Base-by-base conservation (phyloP, 2,329 filamentous ascomycete species). In the Fusarium keratoplasticum region DNA sequence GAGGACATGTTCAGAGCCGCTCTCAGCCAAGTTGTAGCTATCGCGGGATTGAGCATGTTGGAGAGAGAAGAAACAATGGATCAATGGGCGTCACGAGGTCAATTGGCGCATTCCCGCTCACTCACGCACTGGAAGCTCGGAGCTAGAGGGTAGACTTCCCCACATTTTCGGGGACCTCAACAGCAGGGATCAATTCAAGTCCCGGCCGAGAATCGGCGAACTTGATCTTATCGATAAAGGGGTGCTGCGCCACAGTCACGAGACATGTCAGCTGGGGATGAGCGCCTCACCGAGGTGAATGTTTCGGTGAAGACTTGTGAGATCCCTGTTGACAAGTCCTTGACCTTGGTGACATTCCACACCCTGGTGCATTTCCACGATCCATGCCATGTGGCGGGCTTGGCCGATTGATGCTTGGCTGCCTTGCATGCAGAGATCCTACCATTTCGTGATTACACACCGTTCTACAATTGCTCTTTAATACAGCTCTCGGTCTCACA, bases 11-110 rank as follows among this genome's bases (percentile, higher is more conserved):
- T 76, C 64, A 69, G 67, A 27, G 50, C 54, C 55, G 38, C 60
- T 50, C 66, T 47, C 57, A 64, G 36, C 40, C 47, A 27, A 55
- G 40, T 31, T 60, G 66, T 69, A 52, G 65, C 18, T 71, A 71
- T 77, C 65, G 57, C 55, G 55, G 59, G 55, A 35, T 72, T 52
- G 76, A 78, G 76, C 76, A 77, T 70, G 76, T 75, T 75, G 64
- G 73, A 77, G 76, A 68, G 77, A 31, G 59, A 76, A 68, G 35
- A 55, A 25, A 59, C 42, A 31, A 38, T 38, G 65, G 29, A 31
- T 47, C 50, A 59, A 50, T 27, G 59, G 69, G 58, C 36, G 64
- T 60, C 66, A 71, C 25, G 69, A 50, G 66, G 72, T 67, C 62
- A 76, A 74, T 72, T 61, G 71, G 61, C 63, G 75, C 64, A 61